Percentiles rank a stretch among this genome's conserved stretches.
Conservation (phyloP, 306 rosid genomes). For the Heteromeles arbutifolia region DNA sequence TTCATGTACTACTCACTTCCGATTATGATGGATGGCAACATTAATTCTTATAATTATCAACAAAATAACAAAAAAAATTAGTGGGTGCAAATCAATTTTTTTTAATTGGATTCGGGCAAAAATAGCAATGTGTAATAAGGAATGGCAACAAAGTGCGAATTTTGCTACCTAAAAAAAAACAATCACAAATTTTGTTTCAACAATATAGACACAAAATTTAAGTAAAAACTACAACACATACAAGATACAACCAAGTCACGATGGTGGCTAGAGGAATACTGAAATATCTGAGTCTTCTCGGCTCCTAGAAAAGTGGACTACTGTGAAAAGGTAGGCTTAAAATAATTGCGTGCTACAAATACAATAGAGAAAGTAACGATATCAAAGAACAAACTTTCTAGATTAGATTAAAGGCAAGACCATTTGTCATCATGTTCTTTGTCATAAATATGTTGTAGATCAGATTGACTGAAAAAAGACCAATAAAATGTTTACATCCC, state of each 20-base stretch:
- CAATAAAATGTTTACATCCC: no score
- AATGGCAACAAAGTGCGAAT: background rate
- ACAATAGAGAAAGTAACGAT: no score
- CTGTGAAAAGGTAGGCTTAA: no score
- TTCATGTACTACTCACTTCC: background rate
- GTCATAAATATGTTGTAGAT: no score
- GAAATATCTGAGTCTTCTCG: no score
- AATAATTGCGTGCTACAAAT: no score
- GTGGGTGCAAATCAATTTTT: background rate
- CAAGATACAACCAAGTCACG: background rate
- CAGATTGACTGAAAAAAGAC: no score
- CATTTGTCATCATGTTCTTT: no score
- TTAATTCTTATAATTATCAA: background rate
- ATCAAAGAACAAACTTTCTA: no score
- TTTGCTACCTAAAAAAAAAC: background rate
- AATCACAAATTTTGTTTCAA: background rate
- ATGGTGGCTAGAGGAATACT: no score
- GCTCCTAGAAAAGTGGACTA: no score
- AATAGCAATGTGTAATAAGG: background rate
- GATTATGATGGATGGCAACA: conserved; percentile 9
- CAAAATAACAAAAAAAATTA: background rate
- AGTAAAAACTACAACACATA: background rate
- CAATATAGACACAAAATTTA: background rate
- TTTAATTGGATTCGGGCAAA: background rate
- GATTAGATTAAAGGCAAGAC: no score